These are phyloP conservation scores for Magnaporthiopsis rhizophila DNA, from an alignment of 2,329 filamentous ascomycete genomes.

Conservation along the genomic window DNA sequence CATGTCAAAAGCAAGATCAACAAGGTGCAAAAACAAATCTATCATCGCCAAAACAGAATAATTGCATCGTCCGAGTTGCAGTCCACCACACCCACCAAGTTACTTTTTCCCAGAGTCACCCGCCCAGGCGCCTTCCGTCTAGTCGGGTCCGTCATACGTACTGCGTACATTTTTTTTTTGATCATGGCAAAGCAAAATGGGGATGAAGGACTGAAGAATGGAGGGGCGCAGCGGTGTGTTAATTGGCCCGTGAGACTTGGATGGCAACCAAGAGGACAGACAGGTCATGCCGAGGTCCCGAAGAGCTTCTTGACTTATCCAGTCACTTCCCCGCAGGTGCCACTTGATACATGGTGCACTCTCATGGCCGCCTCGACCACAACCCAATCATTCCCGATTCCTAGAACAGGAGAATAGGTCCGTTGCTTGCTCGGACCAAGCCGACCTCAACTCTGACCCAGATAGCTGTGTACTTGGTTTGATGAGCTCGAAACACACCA, in stretches of 20 bases:
- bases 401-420: not conserved
- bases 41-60: not conserved
- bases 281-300: not conserved
- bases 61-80: not conserved
- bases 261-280: not conserved
- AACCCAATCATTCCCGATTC: no score
- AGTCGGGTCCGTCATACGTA: not conserved
- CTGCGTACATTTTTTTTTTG: not conserved
- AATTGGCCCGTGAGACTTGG: not conserved
- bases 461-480: not conserved
- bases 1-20: not conserved
- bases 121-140: not conserved
- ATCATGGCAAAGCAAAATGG: not conserved
- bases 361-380: no score
- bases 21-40: not conserved
- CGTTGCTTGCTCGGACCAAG: not conserved
- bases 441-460: no score
- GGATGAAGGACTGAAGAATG: not conserved
- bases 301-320: no score
- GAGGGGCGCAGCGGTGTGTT: not conserved
- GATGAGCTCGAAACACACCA: not conserved
- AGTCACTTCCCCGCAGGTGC: no score
- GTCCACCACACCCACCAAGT: not conserved
- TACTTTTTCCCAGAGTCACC: not conserved
- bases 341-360: not conserved